A percentile compares a stretch with the other conserved stretches of the same genome.
phyloP scores from a whole-genome alignment of 164 flowering plant genomes.

The Magnolia kwangsiensis region DNA sequence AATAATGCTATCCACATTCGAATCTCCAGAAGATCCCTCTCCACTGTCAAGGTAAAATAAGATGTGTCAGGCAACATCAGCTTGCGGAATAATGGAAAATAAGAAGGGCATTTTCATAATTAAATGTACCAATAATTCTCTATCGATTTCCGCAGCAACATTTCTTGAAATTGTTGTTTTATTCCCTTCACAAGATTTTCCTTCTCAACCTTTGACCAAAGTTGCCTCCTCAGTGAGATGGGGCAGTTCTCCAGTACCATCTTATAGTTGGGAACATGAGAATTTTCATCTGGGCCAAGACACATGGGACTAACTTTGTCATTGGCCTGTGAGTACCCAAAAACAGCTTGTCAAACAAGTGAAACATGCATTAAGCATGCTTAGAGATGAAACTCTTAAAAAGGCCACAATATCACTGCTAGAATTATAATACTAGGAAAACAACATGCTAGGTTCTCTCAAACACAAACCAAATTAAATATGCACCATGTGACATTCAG shows the following conservation, averaged over 20 bases:
- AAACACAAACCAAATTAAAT: not conserved
- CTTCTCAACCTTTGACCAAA: conserved; percentile 64
- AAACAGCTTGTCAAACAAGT: not conserved
- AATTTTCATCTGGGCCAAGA: conserved; percentile 76
- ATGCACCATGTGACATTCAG: not conserved
- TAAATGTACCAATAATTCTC: conserved; percentile 42
- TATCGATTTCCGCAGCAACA: conserved; percentile 49
- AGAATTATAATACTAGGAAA: not conserved
- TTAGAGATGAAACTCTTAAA: not conserved
- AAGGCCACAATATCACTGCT: not conserved
- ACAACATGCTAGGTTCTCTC: not conserved
- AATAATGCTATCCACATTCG: conserved; percentile 42
- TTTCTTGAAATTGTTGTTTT: conserved; percentile 75
- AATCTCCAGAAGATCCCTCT: conserved; percentile 35
- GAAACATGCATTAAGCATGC: not conserved
- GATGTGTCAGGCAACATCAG: not conserved
- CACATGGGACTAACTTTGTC: conserved; percentile 34
- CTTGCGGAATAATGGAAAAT: conserved; percentile 1
- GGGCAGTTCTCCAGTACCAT: conserved; percentile 51
- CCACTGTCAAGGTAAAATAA: conserved; percentile 36
- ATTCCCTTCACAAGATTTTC: conserved; percentile 73
- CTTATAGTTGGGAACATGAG: conserved; percentile 62
- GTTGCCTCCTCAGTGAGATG: conserved; percentile 33
- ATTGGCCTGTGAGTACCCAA: conserved; percentile 38
- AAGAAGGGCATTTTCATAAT: not conserved